phyloP scores from a whole-genome alignment of 2,329 filamentous ascomycete species.

The Pyricularia sp. region DNA sequence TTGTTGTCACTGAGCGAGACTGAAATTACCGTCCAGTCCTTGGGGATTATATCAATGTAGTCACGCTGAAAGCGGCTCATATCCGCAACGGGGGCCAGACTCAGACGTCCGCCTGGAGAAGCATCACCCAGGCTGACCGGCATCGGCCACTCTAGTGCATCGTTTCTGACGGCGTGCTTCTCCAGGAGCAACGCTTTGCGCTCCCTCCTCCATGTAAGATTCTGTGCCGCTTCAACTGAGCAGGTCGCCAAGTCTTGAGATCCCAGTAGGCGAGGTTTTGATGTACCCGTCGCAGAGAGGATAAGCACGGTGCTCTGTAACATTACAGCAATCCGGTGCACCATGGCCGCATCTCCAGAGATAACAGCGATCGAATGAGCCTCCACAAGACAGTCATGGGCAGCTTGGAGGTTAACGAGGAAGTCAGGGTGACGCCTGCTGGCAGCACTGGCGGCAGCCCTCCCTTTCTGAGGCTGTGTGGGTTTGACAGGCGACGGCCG shows the following conservation, averaged over 20 bases:
- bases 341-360: constrained; percentile 45
- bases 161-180: constrained; percentile 30
- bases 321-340: constrained; percentile 54
- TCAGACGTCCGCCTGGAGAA: background rate
- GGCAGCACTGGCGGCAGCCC: constrained; percentile 10
- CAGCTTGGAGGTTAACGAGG: constrained; percentile 50
- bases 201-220: constrained; percentile 58
- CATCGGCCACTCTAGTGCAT: constrained; percentile 24
- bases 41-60: constrained; percentile 78
- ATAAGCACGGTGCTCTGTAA: constrained; percentile 58
- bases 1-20: constrained; percentile 72
- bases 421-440: constrained; percentile 32
- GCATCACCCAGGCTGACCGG: constrained; percentile 14
- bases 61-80: constrained; percentile 62
- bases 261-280: constrained; percentile 33
- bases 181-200: constrained; percentile 40
- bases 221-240: constrained; percentile 61
- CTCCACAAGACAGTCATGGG: constrained; percentile 55
- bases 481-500: constrained; percentile 24
- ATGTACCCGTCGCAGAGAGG: constrained; percentile 49
- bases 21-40: constrained; percentile 76
- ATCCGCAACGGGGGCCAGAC: constrained; percentile 20
- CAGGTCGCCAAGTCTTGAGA: constrained; percentile 51
- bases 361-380: constrained; percentile 49
- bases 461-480: constrained; percentile 23